phyloP scores from a whole-genome alignment of 1,284 basidiomycete genomes.

The Irpex sp. region DNA sequence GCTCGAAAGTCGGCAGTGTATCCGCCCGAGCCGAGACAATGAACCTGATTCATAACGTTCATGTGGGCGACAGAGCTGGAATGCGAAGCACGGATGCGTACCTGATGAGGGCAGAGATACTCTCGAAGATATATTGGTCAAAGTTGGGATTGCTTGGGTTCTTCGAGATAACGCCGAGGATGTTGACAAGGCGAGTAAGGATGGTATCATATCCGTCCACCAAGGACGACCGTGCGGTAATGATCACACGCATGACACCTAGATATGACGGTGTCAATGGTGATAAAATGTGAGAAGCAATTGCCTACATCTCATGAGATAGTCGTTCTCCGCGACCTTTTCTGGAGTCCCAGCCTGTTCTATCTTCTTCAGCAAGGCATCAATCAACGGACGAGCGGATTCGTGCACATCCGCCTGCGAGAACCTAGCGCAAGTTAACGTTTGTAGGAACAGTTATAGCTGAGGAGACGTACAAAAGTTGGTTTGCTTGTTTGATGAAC shows the following conservation, averaged over 20 bases:
- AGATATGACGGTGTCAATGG: conserved; percentile 3
- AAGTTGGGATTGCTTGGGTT: conserved; percentile 98
- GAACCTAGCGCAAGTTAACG: conserved; percentile 52
- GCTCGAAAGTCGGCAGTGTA: conserved; percentile 77
- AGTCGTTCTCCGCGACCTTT: conserved; percentile 97
- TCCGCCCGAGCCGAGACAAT: conserved; percentile 68
- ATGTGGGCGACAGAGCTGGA: conserved; percentile 1
- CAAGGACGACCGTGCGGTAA: conserved; percentile 82
- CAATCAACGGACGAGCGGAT: conserved; percentile 73
- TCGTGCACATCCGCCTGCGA: conserved; percentile 83
- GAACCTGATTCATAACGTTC: conserved; percentile 49
- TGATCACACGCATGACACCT: conserved; percentile 93
- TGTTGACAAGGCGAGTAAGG: conserved; percentile 74
- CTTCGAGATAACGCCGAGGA: conserved; percentile 85
- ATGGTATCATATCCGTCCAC: conserved; percentile 66
- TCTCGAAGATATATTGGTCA: conserved; percentile 97
- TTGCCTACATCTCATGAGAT: conserved; percentile 90
- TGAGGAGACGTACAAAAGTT: conserved; percentile 36
- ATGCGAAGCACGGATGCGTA: conserved; percentile 27
- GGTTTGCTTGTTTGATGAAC: conserved; percentile 77
- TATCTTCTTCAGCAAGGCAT: conserved; percentile 79
- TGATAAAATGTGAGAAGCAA: background rate
- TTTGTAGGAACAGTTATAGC: background rate
- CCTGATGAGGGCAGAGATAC: conserved; percentile 89
- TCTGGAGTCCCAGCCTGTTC: conserved; percentile 83